Evolutionary conservation across 768 basidiomycete genomes (phyloP).

Genomic region (Boletellus emodensis): DNA sequence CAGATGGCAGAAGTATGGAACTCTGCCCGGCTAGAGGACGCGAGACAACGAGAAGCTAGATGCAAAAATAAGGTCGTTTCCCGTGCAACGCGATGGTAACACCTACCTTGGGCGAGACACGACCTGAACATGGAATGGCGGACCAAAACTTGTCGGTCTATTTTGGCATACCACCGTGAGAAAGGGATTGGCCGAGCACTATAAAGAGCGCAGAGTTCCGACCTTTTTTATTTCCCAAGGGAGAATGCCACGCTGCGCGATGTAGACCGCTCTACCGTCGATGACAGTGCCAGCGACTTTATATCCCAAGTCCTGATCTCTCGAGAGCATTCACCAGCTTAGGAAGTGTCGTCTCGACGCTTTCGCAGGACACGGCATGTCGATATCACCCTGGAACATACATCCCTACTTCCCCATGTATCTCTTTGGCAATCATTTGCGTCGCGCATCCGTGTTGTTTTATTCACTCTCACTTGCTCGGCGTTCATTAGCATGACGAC

Average conservation of each 20-base stretch:
- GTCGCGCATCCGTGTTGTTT: neutral
- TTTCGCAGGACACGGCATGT: constrained; percentile 56
- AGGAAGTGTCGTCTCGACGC: constrained; percentile 62
- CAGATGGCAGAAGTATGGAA: constrained; percentile 49
- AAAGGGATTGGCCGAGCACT: constrained; percentile 21
- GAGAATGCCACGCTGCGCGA: constrained; percentile 67
- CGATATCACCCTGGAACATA: constrained; percentile 56
- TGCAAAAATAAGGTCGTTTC: neutral
- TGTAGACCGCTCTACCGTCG: constrained; percentile 49
- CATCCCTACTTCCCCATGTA: neutral
- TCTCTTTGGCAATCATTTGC: neutral
- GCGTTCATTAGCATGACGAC: too few species aligned
- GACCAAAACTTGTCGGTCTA: constrained; percentile 1
- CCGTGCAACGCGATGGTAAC: neutral
- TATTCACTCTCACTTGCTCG: too few species aligned
- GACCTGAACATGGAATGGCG: constrained; percentile 26
- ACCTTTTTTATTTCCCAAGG: constrained; percentile 29
- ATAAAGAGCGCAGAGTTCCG: constrained; percentile 18
- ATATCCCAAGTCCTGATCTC: constrained; percentile 48
- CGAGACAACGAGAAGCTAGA: constrained; percentile 37
- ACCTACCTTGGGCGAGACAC: constrained; percentile 21
- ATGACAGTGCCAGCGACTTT: constrained; percentile 62
- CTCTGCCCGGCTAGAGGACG: constrained; percentile 38
- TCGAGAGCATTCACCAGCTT: constrained; percentile 52
- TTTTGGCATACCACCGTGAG: constrained; percentile 34